A percentile compares a stretch with the other conserved stretches of the same genome.
Evolutionary conservation across 179 eudicot genomes (phyloP).

Genomic region (Beta macrorhiza): DNA sequence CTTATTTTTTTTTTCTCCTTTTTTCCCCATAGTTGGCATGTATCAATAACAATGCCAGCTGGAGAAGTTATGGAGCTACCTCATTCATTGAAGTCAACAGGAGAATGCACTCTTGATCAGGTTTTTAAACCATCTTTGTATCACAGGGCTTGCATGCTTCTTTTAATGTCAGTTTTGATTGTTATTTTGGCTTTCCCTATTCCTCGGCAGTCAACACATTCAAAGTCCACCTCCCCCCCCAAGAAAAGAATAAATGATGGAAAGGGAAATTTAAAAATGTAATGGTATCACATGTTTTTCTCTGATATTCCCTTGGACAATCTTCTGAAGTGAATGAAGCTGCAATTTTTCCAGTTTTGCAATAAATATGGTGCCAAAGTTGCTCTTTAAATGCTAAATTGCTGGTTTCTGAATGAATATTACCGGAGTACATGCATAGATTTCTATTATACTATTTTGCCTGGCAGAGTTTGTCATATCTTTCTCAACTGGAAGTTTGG

Average conservation of each 20-base stretch:
- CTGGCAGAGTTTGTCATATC: not conserved
- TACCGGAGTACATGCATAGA: not conserved
- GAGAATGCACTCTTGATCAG: conserved; percentile 68
- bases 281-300: conserved; percentile 5
- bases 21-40: conserved; percentile 59
- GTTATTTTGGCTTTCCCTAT: not conserved
- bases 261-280: not conserved
- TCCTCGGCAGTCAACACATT: not conserved
- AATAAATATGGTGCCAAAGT: not conserved
- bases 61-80: conserved; percentile 64
- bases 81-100: conserved; percentile 64
- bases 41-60: conserved; percentile 70
- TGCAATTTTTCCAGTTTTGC: not conserved
- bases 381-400: not conserved
- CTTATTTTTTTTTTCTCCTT: conserved; percentile 20
- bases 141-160: not conserved
- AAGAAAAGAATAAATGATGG: not conserved
- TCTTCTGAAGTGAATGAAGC: conserved; percentile 3
- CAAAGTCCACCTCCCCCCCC: too few relatives aligned
- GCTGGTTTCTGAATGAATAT: not conserved
- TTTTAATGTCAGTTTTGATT: not conserved
- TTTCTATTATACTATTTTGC: not conserved
- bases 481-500: conserved; percentile 1
- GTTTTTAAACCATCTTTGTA: conserved; percentile 33
- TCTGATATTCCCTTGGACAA: conserved; percentile 2